Conservation (phyloP, 768 basidiomycete genomes). For the Pholiota conissans region DNA sequence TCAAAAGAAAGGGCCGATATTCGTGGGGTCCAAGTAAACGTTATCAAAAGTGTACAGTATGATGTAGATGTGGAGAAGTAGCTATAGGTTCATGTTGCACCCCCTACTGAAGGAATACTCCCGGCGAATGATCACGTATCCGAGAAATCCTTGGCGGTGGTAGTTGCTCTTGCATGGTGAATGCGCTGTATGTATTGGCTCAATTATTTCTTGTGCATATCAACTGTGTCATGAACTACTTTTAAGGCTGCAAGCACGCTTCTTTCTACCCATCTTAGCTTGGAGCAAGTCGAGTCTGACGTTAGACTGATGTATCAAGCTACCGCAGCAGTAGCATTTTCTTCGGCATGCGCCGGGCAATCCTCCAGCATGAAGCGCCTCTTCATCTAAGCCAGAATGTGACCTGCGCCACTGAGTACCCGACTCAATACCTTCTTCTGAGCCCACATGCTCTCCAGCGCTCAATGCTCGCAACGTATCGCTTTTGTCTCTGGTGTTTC, state of each 20-base stretch:
- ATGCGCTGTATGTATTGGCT: neutral
- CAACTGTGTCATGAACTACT: neutral
- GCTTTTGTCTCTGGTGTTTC: neutral
- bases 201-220: neutral
- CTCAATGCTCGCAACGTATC: neutral
- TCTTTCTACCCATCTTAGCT: neutral
- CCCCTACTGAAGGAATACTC: neutral
- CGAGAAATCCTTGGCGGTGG: neutral
- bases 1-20: neutral
- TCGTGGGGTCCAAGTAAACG: neutral
- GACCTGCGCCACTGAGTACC: neutral
- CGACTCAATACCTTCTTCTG: neutral
- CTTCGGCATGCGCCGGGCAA: neutral
- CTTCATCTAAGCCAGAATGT: no score
- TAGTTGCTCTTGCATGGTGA: neutral
- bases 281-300: neutral
- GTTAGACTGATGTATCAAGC: neutral
- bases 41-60: constrained; percentile 4
- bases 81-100: neutral
- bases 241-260: neutral
- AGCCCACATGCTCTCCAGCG: neutral
- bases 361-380: neutral
- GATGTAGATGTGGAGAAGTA: neutral
- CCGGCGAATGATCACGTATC: neutral
- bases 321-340: neutral